phyloP scores from a whole-genome alignment of 2,329 filamentous ascomycete genomes.

The Talaromyces pinophilus region DNA sequence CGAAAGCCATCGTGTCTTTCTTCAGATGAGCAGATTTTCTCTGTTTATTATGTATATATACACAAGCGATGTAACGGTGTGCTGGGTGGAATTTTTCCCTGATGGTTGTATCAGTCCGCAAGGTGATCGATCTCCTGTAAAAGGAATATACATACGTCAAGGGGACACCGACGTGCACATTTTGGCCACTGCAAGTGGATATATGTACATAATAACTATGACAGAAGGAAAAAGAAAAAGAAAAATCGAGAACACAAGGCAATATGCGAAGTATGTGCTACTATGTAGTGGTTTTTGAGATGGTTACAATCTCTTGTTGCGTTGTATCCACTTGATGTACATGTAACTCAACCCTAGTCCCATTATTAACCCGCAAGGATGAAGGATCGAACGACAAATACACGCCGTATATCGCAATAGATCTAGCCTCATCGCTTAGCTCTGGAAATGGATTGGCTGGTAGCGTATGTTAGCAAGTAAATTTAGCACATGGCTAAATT shows the following conservation, averaged over 20 bases:
- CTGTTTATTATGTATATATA: not conserved
- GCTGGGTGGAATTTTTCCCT: slow-evolving; percentile 1
- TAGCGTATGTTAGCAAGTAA: not conserved
- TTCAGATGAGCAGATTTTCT: not conserved
- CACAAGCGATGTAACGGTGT: slow-evolving; percentile 20
- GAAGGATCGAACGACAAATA: not conserved
- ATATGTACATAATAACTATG: slow-evolving; percentile 1
- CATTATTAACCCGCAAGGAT: not conserved
- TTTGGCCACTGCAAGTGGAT: slow-evolving; percentile 6
- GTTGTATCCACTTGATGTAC: slow-evolving; percentile 15
- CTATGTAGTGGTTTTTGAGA: not conserved
- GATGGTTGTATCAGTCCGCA: slow-evolving; percentile 8
- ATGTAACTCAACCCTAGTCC: slow-evolving; percentile 18
- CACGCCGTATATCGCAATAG: not conserved
- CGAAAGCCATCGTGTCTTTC: not conserved
- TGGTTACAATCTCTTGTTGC: slow-evolving; percentile 23
- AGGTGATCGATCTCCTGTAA: not conserved
- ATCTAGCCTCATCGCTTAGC: not conserved
- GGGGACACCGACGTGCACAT: not conserved
- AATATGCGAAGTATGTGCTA: no score
- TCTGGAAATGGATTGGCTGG: not conserved
- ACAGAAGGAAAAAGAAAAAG: not conserved
- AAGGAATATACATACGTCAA: not conserved
- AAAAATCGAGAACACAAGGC: not conserved
- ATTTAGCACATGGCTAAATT: slow-evolving; percentile 6